Percentiles rank a stretch among this genome's conserved stretches.
These are phyloP conservation scores for Suhomyces bolitotheri DNA, from an alignment of 1,139 yeast genomes.

Conservation along the genomic window DNA sequence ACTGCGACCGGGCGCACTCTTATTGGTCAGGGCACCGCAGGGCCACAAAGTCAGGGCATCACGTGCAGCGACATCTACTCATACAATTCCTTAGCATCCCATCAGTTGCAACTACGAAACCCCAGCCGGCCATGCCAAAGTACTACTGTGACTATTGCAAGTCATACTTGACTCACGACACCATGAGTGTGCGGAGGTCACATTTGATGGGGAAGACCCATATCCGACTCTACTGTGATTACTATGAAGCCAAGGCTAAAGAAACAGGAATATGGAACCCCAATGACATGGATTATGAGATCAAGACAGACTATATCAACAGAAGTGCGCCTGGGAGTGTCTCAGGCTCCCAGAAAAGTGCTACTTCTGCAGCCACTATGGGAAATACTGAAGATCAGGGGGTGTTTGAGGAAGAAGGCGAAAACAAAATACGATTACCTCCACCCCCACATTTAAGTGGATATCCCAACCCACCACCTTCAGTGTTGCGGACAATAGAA, in stretches of 20 bases:
- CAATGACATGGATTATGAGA: slow-evolving; percentile 41
- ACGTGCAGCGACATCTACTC: background rate
- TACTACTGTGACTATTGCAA: slow-evolving; percentile 89
- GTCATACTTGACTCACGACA: slow-evolving; percentile 84
- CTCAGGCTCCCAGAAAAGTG: background rate
- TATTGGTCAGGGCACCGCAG: slow-evolving; percentile 13
- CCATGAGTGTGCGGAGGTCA: slow-evolving; percentile 80
- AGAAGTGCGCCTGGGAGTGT: slow-evolving; percentile 46
- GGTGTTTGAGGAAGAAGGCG: slow-evolving; percentile 16
- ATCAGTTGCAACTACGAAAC: too few relatives aligned
- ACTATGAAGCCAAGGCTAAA: slow-evolving; percentile 62
- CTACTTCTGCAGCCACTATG: slow-evolving; percentile 1
- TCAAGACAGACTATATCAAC: slow-evolving; percentile 39
- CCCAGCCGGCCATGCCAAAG: slow-evolving; percentile 55
- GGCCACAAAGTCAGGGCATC: slow-evolving; percentile 6
- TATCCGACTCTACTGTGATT: slow-evolving; percentile 69
- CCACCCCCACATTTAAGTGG: slow-evolving; percentile 43
- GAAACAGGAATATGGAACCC: slow-evolving; percentile 49
- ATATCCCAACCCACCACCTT: slow-evolving; percentile 49
- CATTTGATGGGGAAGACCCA: slow-evolving; percentile 84
- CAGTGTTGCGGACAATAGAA: slow-evolving; percentile 15
- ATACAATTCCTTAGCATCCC: too few relatives aligned
- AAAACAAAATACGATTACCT: slow-evolving; percentile 24
- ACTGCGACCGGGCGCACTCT: slow-evolving; percentile 8
- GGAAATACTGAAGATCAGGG: slow-evolving; percentile 10